Percentiles rank a stretch among this genome's conserved stretches.
Evolutionary conservation across 1,284 basidiomycete species (phyloP).

Genomic region (Ceratobasidium sp.): DNA sequence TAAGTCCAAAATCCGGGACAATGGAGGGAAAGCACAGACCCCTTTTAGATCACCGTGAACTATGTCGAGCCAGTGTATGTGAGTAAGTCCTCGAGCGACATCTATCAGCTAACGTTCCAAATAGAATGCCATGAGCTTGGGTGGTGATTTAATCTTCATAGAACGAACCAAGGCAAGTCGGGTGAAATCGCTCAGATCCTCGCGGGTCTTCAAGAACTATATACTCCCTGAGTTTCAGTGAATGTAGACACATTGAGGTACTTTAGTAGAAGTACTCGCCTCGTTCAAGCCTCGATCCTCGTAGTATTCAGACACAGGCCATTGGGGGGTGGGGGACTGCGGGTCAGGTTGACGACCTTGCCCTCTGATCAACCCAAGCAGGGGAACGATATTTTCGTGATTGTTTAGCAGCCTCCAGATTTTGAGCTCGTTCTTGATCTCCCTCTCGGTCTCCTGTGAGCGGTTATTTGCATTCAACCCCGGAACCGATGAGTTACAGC

Average conservation of each 20-base stretch:
- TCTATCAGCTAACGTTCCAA: not conserved
- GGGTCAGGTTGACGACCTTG: not conserved
- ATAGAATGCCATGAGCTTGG: not conserved
- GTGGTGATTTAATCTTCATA: not conserved
- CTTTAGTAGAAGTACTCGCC: not conserved
- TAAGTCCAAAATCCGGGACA: not conserved
- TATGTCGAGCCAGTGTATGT: not conserved
- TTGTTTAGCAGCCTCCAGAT: not conserved
- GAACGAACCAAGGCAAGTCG: not conserved
- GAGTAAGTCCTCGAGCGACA: not conserved
- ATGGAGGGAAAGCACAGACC: not conserved
- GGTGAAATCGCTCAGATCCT: not conserved
- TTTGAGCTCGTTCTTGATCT: not conserved
- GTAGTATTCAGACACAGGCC: conserved; percentile 15
- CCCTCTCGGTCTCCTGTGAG: not conserved
- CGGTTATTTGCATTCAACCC: not conserved
- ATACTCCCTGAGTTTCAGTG: not conserved
- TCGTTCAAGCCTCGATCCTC: not conserved
- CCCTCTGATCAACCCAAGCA: not conserved
- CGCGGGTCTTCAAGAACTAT: not conserved
- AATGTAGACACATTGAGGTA: not conserved
- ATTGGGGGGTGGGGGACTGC: not conserved
- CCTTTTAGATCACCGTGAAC: conserved; percentile 22
- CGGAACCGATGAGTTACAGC: not conserved
- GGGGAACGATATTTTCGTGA: not conserved